These are phyloP conservation scores for Termitomyces eurrhizus DNA, from an alignment of 768 basidiomycete species.

Conservation along the genomic window DNA sequence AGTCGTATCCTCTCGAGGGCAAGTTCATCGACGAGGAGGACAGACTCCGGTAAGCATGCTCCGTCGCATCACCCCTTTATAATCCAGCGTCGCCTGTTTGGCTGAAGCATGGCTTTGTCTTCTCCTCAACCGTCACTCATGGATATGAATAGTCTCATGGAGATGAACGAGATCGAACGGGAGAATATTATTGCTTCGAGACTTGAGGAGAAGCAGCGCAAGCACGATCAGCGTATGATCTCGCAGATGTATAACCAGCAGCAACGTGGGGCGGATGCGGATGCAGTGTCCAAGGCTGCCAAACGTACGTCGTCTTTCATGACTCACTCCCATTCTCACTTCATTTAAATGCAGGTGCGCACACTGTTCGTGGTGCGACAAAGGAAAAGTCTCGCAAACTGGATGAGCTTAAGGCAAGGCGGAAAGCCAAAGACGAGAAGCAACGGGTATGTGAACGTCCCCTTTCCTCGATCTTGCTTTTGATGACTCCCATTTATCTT, in stretches of 20 bases:
- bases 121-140: slow-evolving; percentile 14
- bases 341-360: slow-evolving; percentile 52
- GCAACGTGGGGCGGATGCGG: slow-evolving; percentile 50
- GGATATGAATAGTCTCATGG: slow-evolving; percentile 54
- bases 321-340: slow-evolving; percentile 2
- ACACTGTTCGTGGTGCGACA: slow-evolving; percentile 66
- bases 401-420: slow-evolving; percentile 80
- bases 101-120: slow-evolving; percentile 20
- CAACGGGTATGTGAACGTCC: slow-evolving; percentile 54
- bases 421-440: slow-evolving; percentile 88
- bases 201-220: slow-evolving; percentile 73
- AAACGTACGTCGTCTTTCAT: slow-evolving; percentile 53
- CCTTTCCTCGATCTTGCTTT: background rate
- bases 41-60: slow-evolving; percentile 63
- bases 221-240: slow-evolving; percentile 66
- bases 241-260: slow-evolving; percentile 65
- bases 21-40: slow-evolving; percentile 87
- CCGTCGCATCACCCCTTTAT: slow-evolving; percentile 18
- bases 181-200: slow-evolving; percentile 83
- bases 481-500: background rate
- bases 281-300: slow-evolving; percentile 65
- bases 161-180: slow-evolving; percentile 83
- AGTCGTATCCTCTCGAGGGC: slow-evolving; percentile 88
- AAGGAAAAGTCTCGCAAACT: slow-evolving; percentile 79
- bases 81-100: slow-evolving; percentile 22